Base-by-base conservation (phyloP, 2,329 filamentous ascomycete species). In the Paecilomyces fulvus region DNA sequence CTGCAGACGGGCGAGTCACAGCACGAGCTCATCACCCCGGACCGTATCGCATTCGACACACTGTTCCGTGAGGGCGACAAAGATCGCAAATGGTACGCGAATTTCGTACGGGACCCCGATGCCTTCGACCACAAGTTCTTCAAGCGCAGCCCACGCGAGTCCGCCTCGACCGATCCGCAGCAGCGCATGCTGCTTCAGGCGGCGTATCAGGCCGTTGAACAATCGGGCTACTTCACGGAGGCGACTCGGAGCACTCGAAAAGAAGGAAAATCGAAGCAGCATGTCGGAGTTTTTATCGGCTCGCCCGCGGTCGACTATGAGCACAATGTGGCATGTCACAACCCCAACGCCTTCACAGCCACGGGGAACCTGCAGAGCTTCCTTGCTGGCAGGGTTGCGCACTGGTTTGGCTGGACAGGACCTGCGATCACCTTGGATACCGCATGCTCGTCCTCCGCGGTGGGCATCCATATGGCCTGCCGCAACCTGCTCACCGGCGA, bases 371-470 rank as follows among this genome's bases (percentile, higher is more conserved):
- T 64, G 1, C 56, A 55, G 3, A 51, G 54, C 3, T 67, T 64
- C 30, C 51, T 59, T 1, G 52, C 54, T 1, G 75, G 75, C 1
- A 65, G 68, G 6, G 64, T 79, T 30, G 71, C 68, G 37, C 74
- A 78, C 52, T 67, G 67, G 51, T 78, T 79, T 54, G 70, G 73
- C 0, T 77, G 75, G 63, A 73, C 66, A 1, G 77, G 77, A 0
- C 77, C 78, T 0, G 64, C 65, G 3, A 59, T 74, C n/a, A 69
- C 61, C 5, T 58, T 76, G 8, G 75, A 78, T 52, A 77, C 75
- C 1, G 75, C 75, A 6, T 77, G 75, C 54, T 75, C 73, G 0
- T 69, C 71, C 0, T 73, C 71, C 21, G 64, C 66, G 0, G 75
- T 78, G 3, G 73, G 64, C 55, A n/a, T 66, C 61, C 61, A 66